Base-by-base conservation (phyloP, 2,329 filamentous ascomycete genomes). In the Davidsoniella australis region DNA sequence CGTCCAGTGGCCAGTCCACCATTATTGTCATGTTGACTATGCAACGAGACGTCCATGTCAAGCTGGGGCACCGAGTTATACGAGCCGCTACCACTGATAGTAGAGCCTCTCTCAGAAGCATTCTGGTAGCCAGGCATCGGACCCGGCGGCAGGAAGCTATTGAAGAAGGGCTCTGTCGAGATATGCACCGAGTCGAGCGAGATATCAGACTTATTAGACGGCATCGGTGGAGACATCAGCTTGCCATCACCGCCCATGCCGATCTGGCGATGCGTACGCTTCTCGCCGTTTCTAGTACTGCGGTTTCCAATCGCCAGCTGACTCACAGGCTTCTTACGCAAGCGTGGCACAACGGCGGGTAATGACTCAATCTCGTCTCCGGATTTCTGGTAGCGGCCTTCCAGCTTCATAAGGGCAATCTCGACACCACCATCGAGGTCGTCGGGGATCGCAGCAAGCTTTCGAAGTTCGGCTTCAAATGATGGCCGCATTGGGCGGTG, bases 331-430 rank as follows among this genome's bases (percentile, higher is more conserved):
- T 49, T 38, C 29, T 52, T 52, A 36, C 50, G 50, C 18, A 52
- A 41, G 1, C 50, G 47, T 26, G 47, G 47, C 9, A 42, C 40
- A 10, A 43, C 45, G 5, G 24, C 24, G 17, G 47, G 44, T 18
- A 39, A 40, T 18, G 46, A 38, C 10, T 36, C 18, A 12, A n/a
- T 20, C 2, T 40, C 37, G 6, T 18, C 26, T 10, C 20, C 24
- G 5, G 49, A 44, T 40, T 72, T 78, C 59, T 81, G 73, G 57
- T 81, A 91, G 56, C 78, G 89, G 8, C 91, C 91, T 66, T 98
- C 91, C 0, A 98, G 71, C 59, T 96, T 98, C 57, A 88, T 66
- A 46, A 98, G 63, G 0, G 91, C 85, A n/a, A 88, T 87, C 60
- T 96, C 91, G 23, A 96, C 80, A 10, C 89, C 89, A 5, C 86